phyloP scores from a whole-genome alignment of 305 asterid species.

The Solanum aculeatissimum region DNA sequence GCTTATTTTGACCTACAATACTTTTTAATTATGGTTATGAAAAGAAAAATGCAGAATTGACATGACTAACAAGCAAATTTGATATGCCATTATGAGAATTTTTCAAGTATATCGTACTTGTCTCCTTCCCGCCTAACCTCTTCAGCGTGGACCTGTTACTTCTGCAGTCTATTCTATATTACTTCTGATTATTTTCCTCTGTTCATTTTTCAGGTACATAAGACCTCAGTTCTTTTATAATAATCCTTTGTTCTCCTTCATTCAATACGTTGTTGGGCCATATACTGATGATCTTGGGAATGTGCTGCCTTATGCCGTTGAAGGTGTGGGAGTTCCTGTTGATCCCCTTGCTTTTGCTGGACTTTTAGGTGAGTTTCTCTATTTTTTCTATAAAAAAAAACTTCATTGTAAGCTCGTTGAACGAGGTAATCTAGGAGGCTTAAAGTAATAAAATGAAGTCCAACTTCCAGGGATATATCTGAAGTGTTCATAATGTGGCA shows the following conservation, averaged over 20 bases:
- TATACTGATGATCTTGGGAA: slow-evolving; percentile 79
- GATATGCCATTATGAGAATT: background rate
- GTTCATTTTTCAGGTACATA: slow-evolving; percentile 50
- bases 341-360: slow-evolving; percentile 97
- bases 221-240: slow-evolving; percentile 87
- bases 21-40: background rate
- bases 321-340: slow-evolving; percentile 86
- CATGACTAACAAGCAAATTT: background rate
- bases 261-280: slow-evolving; percentile 78
- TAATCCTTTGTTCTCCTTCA: slow-evolving; percentile 75
- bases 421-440: background rate
- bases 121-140: background rate
- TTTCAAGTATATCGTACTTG: background rate
- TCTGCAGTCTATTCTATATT: background rate
- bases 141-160: background rate
- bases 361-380: slow-evolving; percentile 44
- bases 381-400: too few relatives aligned
- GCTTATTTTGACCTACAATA: background rate
- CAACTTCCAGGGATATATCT: background rate
- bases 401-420: background rate
- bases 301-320: slow-evolving; percentile 80
- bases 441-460: background rate
- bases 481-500: background rate
- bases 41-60: background rate
- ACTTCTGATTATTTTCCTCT: background rate